Conservation (phyloP, 176 grass and related monocot genomes). For the Saccharum spontaneum region DNA sequence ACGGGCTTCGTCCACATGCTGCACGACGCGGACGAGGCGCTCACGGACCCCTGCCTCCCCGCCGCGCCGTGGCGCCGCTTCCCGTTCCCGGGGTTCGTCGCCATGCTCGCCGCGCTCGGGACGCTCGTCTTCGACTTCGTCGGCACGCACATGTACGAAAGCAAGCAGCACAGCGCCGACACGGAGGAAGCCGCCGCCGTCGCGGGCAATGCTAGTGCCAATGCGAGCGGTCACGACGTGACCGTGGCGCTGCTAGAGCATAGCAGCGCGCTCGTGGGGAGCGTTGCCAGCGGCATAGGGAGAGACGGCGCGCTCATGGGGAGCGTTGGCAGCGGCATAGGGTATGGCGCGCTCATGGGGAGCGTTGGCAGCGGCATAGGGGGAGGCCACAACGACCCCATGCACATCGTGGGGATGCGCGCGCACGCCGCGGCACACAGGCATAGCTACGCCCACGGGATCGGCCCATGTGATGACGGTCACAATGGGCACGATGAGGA, state of each 20-base stretch:
- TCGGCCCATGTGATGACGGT: slow-evolving; percentile 10
- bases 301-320: not conserved
- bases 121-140: slow-evolving; percentile 78
- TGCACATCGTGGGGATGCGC: slow-evolving; percentile 70
- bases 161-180: slow-evolving; percentile 38
- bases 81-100: slow-evolving; percentile 86
- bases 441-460: slow-evolving; percentile 38
- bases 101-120: slow-evolving; percentile 78
- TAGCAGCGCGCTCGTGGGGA: not conserved
- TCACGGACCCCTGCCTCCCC: slow-evolving; percentile 60
- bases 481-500: slow-evolving; percentile 28
- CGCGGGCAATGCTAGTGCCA: not conserved
- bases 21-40: slow-evolving; percentile 54
- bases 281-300: not conserved
- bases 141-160: slow-evolving; percentile 65
- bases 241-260: slow-evolving; percentile 18
- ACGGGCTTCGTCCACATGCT: slow-evolving; percentile 93
- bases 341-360: not conserved
- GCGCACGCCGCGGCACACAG: slow-evolving; percentile 53
- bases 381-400: slow-evolving; percentile 28
- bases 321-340: not conserved
- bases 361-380: not conserved
- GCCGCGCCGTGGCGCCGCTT: slow-evolving; percentile 61
- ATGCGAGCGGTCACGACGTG: not conserved
- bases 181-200: not conserved